Conservation (phyloP, 169 alveolate genomes). For the Blepharisma undulans region DNA sequence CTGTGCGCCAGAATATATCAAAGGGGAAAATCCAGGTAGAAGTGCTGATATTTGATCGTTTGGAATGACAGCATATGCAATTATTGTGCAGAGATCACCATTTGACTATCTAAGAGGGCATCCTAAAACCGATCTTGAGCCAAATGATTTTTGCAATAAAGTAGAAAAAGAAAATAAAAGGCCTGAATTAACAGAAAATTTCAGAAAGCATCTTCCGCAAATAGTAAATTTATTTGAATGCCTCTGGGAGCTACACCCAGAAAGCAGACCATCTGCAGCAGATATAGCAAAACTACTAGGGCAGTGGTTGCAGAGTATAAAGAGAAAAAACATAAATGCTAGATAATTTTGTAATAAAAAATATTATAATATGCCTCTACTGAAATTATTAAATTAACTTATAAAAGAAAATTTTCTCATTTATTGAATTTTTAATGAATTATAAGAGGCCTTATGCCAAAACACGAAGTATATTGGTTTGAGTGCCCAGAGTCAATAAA, state of each 20-base stretch:
- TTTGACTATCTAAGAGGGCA: neutral
- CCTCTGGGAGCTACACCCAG: conserved; percentile 14
- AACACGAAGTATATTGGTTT: too few species aligned
- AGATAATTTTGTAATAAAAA: too few species aligned
- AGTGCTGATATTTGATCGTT: conserved; percentile 25
- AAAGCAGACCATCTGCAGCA: neutral
- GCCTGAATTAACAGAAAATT: neutral
- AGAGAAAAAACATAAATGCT: too few species aligned
- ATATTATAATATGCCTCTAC: too few species aligned
- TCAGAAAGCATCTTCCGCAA: neutral
- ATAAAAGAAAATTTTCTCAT: too few species aligned
- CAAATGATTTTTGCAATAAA: neutral
- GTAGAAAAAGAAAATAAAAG: neutral
- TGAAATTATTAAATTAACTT: too few species aligned
- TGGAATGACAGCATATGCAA: neutral
- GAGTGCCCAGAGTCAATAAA: too few species aligned
- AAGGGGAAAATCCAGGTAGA: neutral
- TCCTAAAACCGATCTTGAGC: too few species aligned
- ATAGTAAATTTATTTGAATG: neutral
- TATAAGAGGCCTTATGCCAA: too few species aligned
- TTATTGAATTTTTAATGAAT: too few species aligned
- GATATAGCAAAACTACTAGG: neutral
- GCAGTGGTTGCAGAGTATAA: neutral
- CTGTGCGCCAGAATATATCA: conserved; percentile 32
- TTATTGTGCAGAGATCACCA: neutral